Conservation (phyloP, 805 yeast genomes). For the Ogataea corticis region DNA sequence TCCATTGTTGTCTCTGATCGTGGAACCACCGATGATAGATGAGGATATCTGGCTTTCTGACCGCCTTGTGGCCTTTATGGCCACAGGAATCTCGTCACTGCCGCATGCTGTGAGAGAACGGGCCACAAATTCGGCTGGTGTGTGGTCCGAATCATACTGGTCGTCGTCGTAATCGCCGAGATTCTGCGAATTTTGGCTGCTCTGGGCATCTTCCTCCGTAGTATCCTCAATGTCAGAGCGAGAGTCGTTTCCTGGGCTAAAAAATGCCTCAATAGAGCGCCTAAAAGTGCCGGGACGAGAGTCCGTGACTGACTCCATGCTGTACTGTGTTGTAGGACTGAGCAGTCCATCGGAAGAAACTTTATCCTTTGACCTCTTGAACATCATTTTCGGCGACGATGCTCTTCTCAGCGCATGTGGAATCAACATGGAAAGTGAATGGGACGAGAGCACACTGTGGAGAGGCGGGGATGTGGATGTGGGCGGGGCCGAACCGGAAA, state of each 20-base stretch:
- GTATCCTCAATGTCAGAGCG: neutral
- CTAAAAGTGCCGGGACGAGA: neutral
- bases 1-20: slow-evolving; percentile 20
- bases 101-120: neutral
- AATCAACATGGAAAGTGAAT: slow-evolving; percentile 3
- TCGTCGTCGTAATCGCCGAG: slow-evolving; percentile 30
- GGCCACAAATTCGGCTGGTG: neutral
- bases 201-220: slow-evolving; percentile 3
- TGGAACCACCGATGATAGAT: slow-evolving; percentile 53
- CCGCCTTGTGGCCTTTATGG: neutral
- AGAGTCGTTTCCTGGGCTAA: neutral
- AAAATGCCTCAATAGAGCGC: slow-evolving; percentile 8
- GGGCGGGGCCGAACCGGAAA: neutral
- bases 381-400: slow-evolving; percentile 12
- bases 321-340: slow-evolving; percentile 1
- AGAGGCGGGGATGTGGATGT: neutral
- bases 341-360: slow-evolving; percentile 1
- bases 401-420: slow-evolving; percentile 11
- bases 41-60: slow-evolving; percentile 35
- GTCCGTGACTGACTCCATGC: neutral
- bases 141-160: slow-evolving; percentile 10
- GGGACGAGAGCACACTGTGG: neutral
- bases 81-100: neutral
- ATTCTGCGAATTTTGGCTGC: slow-evolving; percentile 20
- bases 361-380: slow-evolving; percentile 7